Base-by-base conservation (phyloP, 2,329 filamentous ascomycete species). In the Cladosporium sp. region DNA sequence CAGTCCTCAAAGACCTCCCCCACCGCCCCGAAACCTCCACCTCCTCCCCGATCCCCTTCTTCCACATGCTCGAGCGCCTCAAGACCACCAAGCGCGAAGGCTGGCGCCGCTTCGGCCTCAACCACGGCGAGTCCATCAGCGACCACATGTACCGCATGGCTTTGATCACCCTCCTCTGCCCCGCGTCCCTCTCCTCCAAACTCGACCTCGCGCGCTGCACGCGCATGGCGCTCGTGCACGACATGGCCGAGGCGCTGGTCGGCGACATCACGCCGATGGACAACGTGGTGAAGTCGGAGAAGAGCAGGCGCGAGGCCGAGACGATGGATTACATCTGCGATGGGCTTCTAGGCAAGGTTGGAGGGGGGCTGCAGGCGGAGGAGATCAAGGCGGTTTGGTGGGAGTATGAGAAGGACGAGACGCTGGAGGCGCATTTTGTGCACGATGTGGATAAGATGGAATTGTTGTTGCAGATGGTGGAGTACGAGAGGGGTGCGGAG, bases 61-160 rank as follows among this genome's bases (percentile, higher is more conserved):
- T 99, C 80, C 95, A 99, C 82, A 85, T 97, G 68, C 87, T 99
- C 69, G 92, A 96, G 79, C 90, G 92, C 59, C 86, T 99, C 66
- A 99, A 99, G 86, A 97, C 93, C 8, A 97, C 92, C 68, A 96
- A 96, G 79, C 90, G 95, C 68, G 95, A 97, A 80, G 95, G 95
- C 70, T 99, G 95, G 95, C 87, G 91, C 65, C 88, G 95, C 44
- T 97, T 97, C 77, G 88, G 88, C 47, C 92, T 99, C 71, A 71
- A 78, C 65, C 70, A 80, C 66, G 91, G 92, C 77, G 95, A 99
- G 80, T 96, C 92, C 1, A 97, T 99, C 76, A 87, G 92, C 64
- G 95, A 99, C 81, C 95, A 99, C 85, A 99, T 99, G 95, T 99
- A 98, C 81, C 93, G 95, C 80, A 99, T 99, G 95, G 92, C 93